phyloP scores from a whole-genome alignment of 257 asterid genomes.

The Apocynum venetum region DNA sequence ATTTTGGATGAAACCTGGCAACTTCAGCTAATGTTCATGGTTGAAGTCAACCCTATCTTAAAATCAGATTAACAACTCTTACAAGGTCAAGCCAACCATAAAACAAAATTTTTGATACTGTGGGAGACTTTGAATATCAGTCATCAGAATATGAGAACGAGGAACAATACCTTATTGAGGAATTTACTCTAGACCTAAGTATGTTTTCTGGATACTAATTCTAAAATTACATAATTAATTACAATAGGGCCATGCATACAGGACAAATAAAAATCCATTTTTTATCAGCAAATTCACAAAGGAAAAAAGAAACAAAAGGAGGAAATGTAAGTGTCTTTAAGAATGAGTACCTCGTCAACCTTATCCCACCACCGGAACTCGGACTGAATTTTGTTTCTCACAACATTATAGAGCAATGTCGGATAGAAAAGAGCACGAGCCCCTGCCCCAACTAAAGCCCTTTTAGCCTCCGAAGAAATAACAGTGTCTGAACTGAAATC shows the following conservation, averaged over 20 bases:
- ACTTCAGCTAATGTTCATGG: neutral
- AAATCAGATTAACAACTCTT: neutral
- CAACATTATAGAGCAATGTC: slow-evolving; percentile 81
- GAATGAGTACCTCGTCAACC: slow-evolving; percentile 70
- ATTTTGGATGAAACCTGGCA: neutral
- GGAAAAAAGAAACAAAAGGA: neutral
- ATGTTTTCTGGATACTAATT: neutral
- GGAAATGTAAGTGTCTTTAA: slow-evolving; percentile 1
- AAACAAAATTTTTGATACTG: neutral
- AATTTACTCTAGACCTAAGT: neutral
- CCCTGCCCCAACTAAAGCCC: slow-evolving; percentile 86
- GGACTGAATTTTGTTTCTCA: slow-evolving; percentile 74
- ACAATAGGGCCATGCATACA: neutral
- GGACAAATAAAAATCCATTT: neutral
- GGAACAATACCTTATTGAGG: neutral
- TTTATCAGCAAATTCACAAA: neutral
- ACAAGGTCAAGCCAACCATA: neutral
- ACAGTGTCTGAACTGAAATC: slow-evolving; percentile 36
- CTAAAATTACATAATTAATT: neutral
- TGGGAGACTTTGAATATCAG: neutral
- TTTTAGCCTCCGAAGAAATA: slow-evolving; percentile 61
- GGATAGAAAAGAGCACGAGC: slow-evolving; percentile 97
- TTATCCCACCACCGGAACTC: slow-evolving; percentile 99
- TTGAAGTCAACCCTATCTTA: slow-evolving; percentile 5
- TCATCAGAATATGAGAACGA: neutral